Percentiles rank a stretch among this genome's conserved stretches.
These are phyloP conservation scores for Fusarium sp. DNA, from an alignment of 2,329 filamentous ascomycete genomes.

Conservation along the genomic window DNA sequence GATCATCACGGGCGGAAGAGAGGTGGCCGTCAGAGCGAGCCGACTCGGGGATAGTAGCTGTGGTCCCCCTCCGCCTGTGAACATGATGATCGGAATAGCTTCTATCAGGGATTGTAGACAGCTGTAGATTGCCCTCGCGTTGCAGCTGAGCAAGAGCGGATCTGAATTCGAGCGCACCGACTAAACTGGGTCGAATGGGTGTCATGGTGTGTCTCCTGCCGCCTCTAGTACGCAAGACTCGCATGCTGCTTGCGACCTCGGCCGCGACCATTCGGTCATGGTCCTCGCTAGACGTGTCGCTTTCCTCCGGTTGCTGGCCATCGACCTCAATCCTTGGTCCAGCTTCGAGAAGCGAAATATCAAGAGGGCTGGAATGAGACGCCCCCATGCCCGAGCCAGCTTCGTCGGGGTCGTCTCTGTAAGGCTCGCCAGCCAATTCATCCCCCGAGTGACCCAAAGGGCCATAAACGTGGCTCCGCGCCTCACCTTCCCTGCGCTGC, in stretches of 20 bases:
- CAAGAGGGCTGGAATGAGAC: constrained; percentile 44
- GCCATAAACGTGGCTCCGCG: constrained; percentile 81
- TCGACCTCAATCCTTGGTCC: constrained; percentile 66
- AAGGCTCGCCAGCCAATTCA: constrained; percentile 70
- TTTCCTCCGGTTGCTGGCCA: constrained; percentile 57
- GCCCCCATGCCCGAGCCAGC: constrained; percentile 39
- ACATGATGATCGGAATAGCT: constrained; percentile 62
- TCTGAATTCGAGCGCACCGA: constrained; percentile 94
- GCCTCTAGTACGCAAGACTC: constrained; percentile 79
- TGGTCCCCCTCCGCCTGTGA: constrained; percentile 48
- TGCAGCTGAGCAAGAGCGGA: constrained; percentile 91
- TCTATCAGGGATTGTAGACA: constrained; percentile 77
- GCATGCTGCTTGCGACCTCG: constrained; percentile 94
- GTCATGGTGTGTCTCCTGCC: constrained; percentile 82
- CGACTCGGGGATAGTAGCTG: constrained; percentile 43
- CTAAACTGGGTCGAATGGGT: constrained; percentile 91
- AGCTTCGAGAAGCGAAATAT: constrained; percentile 63
- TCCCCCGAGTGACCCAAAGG: constrained; percentile 65
- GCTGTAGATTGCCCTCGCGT: constrained; percentile 82
- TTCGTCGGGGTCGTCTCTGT: constrained; percentile 72
- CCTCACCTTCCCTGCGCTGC: constrained; percentile 77
- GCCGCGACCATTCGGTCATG: constrained; percentile 79
- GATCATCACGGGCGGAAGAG: constrained; percentile 14
- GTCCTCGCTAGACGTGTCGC: constrained; percentile 66
- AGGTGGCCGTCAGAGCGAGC: constrained; percentile 26